Percentiles rank a stretch among this genome's conserved stretches.
Evolutionary conservation across 2,329 filamentous ascomycete species (phyloP).

Genomic region (Cytospora chrysosperma): DNA sequence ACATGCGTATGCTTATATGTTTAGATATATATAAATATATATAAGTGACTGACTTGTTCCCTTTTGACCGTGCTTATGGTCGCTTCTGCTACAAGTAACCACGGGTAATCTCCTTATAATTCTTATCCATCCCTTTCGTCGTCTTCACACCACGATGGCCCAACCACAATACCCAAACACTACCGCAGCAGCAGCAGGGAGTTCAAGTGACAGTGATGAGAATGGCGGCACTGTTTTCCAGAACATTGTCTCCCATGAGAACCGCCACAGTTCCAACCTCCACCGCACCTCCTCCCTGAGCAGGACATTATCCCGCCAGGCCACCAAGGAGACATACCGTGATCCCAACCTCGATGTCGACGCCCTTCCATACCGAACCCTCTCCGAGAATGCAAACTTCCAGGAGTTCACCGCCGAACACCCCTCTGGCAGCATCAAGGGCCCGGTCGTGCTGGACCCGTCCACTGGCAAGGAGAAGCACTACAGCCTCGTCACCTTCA

Average conservation of each 20-base stretch:
- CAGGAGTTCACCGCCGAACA: slow-evolving; percentile 67
- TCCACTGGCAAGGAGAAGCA: slow-evolving; percentile 28
- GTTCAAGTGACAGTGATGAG: slow-evolving; percentile 7
- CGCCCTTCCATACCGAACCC: slow-evolving; percentile 64
- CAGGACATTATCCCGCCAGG: slow-evolving; percentile 12
- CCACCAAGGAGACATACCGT: slow-evolving; percentile 36
- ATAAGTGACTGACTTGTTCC: slow-evolving; percentile 15
- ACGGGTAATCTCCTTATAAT: neutral
- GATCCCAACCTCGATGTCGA: slow-evolving; percentile 45
- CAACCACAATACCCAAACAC: slow-evolving; percentile 8
- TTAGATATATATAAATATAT: too few relatives aligned
- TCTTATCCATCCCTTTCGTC: neutral
- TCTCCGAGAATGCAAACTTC: slow-evolving; percentile 60
- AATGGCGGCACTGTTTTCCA: slow-evolving; percentile 6
- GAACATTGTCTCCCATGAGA: slow-evolving; percentile 9
- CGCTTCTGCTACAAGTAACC: neutral
- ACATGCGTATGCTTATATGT: too few relatives aligned
- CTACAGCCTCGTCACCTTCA: slow-evolving; percentile 63
- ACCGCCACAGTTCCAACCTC: slow-evolving; percentile 6
- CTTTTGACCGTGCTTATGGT: neutral
- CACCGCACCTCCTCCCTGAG: slow-evolving; percentile 19
- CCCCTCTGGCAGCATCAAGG: slow-evolving; percentile 58
- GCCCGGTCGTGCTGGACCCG: slow-evolving; percentile 32
- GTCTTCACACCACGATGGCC: slow-evolving; percentile 7
- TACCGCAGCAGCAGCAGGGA: slow-evolving; percentile 9